Conservation (phyloP, 768 basidiomycete species). For the Brasilioporus rufonigricans region DNA sequence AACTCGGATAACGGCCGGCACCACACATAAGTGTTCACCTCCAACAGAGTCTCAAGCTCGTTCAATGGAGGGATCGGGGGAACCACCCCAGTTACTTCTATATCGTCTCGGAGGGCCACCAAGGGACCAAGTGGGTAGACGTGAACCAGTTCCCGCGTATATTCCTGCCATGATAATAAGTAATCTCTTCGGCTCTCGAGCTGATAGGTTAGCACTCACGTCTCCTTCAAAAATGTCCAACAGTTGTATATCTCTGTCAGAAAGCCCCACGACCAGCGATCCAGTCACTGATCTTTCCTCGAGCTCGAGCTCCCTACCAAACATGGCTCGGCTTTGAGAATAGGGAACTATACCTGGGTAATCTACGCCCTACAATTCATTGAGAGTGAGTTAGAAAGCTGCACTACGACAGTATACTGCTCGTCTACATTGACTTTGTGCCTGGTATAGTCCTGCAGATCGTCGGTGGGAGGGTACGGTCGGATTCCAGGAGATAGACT, state of each 20-base stretch:
- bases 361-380: slow-evolving; percentile 50
- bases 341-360: slow-evolving; percentile 83
- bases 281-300: slow-evolving; percentile 78
- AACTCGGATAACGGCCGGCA: slow-evolving; percentile 40
- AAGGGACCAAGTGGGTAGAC: slow-evolving; percentile 56
- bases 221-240: slow-evolving; percentile 84
- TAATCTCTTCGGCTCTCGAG: neutral
- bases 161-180: slow-evolving; percentile 54
- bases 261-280: slow-evolving; percentile 73
- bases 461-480: neutral
- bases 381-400: slow-evolving; percentile 3
- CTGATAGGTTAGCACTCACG: slow-evolving; percentile 39
- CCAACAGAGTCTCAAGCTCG: slow-evolving; percentile 36
- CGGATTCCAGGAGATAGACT: neutral
- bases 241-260: slow-evolving; percentile 54
- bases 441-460: slow-evolving; percentile 67
- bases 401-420: neutral
- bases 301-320: slow-evolving; percentile 45
- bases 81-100: slow-evolving; percentile 29
- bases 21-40: slow-evolving; percentile 79
- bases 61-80: slow-evolving; percentile 38
- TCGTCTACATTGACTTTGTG: slow-evolving; percentile 66
- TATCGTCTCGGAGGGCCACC: slow-evolving; percentile 29
- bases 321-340: slow-evolving; percentile 43
- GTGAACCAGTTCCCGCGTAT: slow-evolving; percentile 50